Evolutionary conservation across 345 rosid genomes (phyloP), one percentile per base, ranked within the genome.

Genomic region (Eucalyptus erythrocorys): DNA sequence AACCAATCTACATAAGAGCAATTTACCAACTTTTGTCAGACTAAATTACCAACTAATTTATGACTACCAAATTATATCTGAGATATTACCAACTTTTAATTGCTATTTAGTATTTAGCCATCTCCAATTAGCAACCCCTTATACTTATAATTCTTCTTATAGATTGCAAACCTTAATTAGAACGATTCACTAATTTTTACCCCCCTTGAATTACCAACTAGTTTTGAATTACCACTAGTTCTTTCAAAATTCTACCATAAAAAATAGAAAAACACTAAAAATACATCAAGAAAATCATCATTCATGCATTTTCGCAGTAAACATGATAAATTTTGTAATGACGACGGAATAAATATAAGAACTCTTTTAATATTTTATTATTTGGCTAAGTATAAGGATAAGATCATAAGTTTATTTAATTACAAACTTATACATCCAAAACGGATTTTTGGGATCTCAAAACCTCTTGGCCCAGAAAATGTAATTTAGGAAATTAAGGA

Each of bases 401-500:
- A 66, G 79, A 32, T 32, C 24, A 4, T 66, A 16, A 66, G 79
- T 66, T 66, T 66, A 32, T 66, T 66, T 32, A 32, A 32, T 32
- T 34, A 66, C 79, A 16, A 66, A 32, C 42, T 66, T 66, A 32
- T 16, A 66, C 34, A 19, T 71, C 43, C 81, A 19, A 26, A 37
- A 71, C 81, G 26, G 81, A 9, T 17, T 71, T 34, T 71, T 37
- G n/a, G 32, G 15, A 76, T 22, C 5, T 76, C 30, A 89, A 82
- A 92, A 90, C 79, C 89, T 85, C 86, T 86, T 93, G 34, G 92
- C 92, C 93, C 92, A 89, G 82, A 88, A 88, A 4, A 90, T 85
- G 88, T 92, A 92, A 68, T 92, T 93, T 61, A 93, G 48, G 37
- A 95, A 89, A 87, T 91, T 95, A 7, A 93, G 16, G 17, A 94